Percentiles rank a stretch among this genome's conserved stretches.
Conservation (phyloP, 1,139 yeast genomes). For the Geotrichum restrictum region DNA sequence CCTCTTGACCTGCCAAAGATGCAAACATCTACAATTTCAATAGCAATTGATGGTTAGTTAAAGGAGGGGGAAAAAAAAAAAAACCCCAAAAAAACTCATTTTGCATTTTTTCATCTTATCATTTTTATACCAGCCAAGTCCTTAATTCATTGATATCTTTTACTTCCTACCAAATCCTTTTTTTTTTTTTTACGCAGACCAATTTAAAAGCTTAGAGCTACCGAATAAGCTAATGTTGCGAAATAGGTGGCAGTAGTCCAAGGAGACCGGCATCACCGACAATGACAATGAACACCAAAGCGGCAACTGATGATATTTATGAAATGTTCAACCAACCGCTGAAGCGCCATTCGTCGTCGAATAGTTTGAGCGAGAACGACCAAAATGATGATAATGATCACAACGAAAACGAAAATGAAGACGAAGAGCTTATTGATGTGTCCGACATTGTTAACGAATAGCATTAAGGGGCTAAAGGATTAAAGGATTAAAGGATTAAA, state of each 20-base stretch:
- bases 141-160: too few relatives aligned
- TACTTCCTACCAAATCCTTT: constrained; percentile 1
- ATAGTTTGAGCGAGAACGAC: not conserved
- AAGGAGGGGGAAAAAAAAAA: too few relatives aligned
- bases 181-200: constrained; percentile 13
- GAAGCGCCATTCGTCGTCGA: constrained; percentile 21
- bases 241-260: constrained; percentile 15
- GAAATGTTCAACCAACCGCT: constrained; percentile 72
- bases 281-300: constrained; percentile 68
- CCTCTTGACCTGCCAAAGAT: constrained; percentile 20
- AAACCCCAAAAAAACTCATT: too few relatives aligned
- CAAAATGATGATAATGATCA: not conserved
- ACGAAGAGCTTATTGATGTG: constrained; percentile 39
- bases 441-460: constrained; percentile 23
- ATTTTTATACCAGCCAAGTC: too few relatives aligned
- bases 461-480: not conserved
- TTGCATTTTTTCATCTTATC: not conserved
- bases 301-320: constrained; percentile 71
- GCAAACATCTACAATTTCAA: constrained; percentile 26
- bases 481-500: too few relatives aligned
- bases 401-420: not conserved
- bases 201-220: too few relatives aligned
- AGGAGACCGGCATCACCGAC: constrained; percentile 54
- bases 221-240: constrained; percentile 17
- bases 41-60: constrained; percentile 26